Base-by-base conservation (phyloP, 108 stramenopile species). In the Parmales sp. region DNA sequence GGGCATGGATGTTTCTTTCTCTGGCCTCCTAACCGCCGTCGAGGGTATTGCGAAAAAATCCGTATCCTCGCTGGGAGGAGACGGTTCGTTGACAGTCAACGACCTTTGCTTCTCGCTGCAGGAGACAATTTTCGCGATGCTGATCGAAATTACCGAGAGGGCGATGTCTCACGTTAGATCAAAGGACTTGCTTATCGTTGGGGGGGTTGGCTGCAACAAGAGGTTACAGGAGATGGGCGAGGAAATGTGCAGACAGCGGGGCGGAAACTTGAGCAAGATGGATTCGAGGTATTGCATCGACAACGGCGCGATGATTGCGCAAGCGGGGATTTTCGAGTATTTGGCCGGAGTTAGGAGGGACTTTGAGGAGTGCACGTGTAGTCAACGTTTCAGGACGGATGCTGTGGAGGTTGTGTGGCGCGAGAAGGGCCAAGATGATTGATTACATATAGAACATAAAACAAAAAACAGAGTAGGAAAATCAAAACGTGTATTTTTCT, bases 241-340 rank as follows among this genome's bases (percentile, higher is more conserved):
- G 26, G 72, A 73, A 29, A 99, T 99, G 98, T 91, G 86, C 2
- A 19, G 66, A 25, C 92, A 92, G 65, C 81, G 98, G 16, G 93
- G 95, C 29, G 98, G 94, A 23, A 74, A 67, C 6, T 64, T 97
- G 11, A 95, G 92, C 51, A 88, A 90, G 26, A 99, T 99, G 96
- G 98, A 99, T 80, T 85, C 92, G 75, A 75, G 96, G 49, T 99
- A 97, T 82, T 97, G 96, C 74, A 98, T 99, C 66, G 99, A 99
- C 78, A 99, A 99, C 78, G 99, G 99, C 18, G 97, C 95, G 38
- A 99, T 99, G 99, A 99, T 99, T 73, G 97, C 97, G 25, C 97
- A 98, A 76, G 99, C 99, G 6, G 99, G 99, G 8, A 91, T 97
- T 38, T 91, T 98, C 51, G 88, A 91, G 5, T 81, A 93, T 65